Conservation (phyloP, 2,329 filamentous ascomycete genomes). For the Pestalotiopsis fici region DNA sequence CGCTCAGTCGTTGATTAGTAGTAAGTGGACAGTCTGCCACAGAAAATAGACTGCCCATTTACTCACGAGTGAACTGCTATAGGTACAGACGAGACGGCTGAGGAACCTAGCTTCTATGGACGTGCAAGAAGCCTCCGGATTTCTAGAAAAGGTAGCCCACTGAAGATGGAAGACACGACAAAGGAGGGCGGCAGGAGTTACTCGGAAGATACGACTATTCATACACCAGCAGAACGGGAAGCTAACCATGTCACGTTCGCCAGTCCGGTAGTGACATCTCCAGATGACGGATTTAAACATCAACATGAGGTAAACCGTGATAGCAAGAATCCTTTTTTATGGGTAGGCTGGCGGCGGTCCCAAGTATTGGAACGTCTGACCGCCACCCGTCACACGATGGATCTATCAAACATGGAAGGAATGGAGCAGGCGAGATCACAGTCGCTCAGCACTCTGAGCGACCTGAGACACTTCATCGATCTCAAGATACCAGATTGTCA, state of each 20-base stretch:
- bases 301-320: slow-evolving; percentile 3
- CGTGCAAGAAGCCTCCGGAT: not conserved
- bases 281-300: not conserved
- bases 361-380: slow-evolving; percentile 23
- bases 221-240: slow-evolving; percentile 13
- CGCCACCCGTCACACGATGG: slow-evolving; percentile 11
- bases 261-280: not conserved
- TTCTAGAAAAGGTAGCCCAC: not conserved
- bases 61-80: not conserved
- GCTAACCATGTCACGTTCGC: not conserved
- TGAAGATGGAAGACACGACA: not conserved
- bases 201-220: slow-evolving; percentile 30
- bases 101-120: not conserved
- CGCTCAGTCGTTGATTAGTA: slow-evolving; percentile 38
- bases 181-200: slow-evolving; percentile 9
- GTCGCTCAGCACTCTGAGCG: not conserved
- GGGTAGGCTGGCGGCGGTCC: slow-evolving; percentile 24
- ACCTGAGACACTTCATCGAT: slow-evolving; percentile 20
- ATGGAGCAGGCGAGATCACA: slow-evolving; percentile 13
- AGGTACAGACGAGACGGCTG: not conserved
- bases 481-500: slow-evolving; percentile 26
- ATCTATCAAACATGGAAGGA: slow-evolving; percentile 17
- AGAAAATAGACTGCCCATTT: not conserved
- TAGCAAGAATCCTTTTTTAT: slow-evolving; percentile 33
- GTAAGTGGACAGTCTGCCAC: slow-evolving; percentile 7